Percentiles rank a stretch among this genome's conserved stretches.
Evolutionary conservation across 495 filamentous ascomycete species (phyloP).

Genomic region (Annulohypoxylon maeteangense): DNA sequence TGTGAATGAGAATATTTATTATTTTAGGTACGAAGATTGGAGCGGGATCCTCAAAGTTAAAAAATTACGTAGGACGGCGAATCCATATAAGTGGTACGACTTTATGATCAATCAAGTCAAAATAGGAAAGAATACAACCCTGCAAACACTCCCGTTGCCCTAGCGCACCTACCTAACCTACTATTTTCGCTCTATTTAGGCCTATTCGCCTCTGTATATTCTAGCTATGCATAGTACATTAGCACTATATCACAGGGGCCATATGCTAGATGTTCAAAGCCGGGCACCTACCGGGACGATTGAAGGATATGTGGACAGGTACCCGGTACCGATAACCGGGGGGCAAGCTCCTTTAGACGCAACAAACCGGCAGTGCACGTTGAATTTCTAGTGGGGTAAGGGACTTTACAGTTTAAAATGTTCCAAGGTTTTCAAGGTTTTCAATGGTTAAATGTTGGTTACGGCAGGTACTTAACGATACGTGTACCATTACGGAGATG

Average conservation of each 20-base stretch:
- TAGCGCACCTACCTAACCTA: slow-evolving; percentile 20
- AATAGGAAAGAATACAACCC: slow-evolving; percentile 29
- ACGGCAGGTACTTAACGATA: slow-evolving; percentile 3
- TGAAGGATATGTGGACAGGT: slow-evolving; percentile 4
- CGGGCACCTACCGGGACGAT: background rate
- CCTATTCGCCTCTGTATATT: slow-evolving; percentile 5
- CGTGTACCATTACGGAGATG: slow-evolving; percentile 3
- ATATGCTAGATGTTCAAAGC: background rate
- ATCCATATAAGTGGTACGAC: slow-evolving; percentile 37
- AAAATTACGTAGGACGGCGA: slow-evolving; percentile 22
- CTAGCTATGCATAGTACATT: no score
- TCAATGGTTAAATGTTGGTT: background rate
- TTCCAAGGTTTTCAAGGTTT: background rate
- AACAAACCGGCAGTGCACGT: slow-evolving; percentile 13
- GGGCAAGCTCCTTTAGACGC: slow-evolving; percentile 10
- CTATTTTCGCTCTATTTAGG: background rate
- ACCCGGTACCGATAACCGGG: slow-evolving; percentile 34
- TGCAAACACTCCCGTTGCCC: slow-evolving; percentile 36
- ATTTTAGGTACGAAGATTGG: slow-evolving; percentile 1
- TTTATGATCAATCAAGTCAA: slow-evolving; percentile 35
- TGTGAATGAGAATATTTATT: slow-evolving; percentile 10
- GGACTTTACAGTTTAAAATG: slow-evolving; percentile 6
- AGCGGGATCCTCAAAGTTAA: slow-evolving; percentile 22
- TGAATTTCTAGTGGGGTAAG: slow-evolving; percentile 13
- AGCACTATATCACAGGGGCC: slow-evolving; percentile 6